Evolutionary conservation across 441 rosid genomes (phyloP).

Genomic region (Gossypium laxum): DNA sequence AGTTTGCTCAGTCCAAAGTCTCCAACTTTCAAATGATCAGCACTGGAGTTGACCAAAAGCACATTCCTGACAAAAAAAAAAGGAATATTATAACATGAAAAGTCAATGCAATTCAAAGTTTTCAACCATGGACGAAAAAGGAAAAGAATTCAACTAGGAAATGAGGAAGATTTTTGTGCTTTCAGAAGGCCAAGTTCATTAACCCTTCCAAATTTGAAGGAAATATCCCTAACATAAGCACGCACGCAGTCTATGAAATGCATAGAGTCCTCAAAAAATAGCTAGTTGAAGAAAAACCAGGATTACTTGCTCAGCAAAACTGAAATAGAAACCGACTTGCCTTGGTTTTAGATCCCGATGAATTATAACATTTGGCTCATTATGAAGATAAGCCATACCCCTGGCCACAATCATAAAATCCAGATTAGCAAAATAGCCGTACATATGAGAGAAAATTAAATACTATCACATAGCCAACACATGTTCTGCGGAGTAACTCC

Average conservation of each 20-base stretch:
- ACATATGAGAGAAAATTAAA: not conserved
- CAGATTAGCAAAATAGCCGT: conserved; percentile 18
- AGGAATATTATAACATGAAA: conserved; percentile 7
- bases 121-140: conserved; percentile 3
- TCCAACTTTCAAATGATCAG: conserved; percentile 96
- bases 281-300: not conserved
- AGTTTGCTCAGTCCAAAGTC: conserved; percentile 98
- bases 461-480: not conserved
- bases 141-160: conserved; percentile 5
- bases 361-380: conserved; percentile 89
- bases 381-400: conserved; percentile 97
- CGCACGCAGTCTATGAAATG: not conserved
- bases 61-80: conserved; percentile 53
- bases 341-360: conserved; percentile 93
- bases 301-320: not conserved
- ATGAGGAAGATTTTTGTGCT: not conserved
- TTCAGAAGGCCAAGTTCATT: conserved; percentile 1
- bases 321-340: conserved; percentile 26
- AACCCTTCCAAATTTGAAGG: not conserved
- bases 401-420: conserved; percentile 31
- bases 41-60: conserved; percentile 84
- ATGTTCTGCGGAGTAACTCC: not conserved
- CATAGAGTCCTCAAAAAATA: not conserved
- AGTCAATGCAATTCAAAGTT: not conserved
- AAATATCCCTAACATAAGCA: not conserved